Evolutionary conservation across 169 alveolate species (phyloP).

Genomic region (Plasmodium yoelii): DNA sequence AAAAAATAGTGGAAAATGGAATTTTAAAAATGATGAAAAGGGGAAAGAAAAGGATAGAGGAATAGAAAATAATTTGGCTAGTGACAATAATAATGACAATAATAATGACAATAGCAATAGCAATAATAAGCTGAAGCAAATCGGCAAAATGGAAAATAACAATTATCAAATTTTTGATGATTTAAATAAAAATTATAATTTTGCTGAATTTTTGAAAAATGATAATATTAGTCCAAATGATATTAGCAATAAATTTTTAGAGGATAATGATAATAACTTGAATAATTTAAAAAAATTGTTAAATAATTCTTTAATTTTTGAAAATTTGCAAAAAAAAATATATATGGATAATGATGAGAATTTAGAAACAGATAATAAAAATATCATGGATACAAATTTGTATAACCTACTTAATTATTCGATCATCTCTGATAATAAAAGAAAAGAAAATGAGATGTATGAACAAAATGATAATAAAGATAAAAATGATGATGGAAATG

Average conservation of each 20-base stretch:
- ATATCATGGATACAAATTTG: conserved; percentile 34
- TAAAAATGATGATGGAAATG: neutral
- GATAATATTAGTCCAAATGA: too few relatives aligned
- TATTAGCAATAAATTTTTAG: too few relatives aligned
- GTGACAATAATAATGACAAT: neutral
- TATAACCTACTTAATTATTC: conserved; percentile 28
- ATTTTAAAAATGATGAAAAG: conserved; percentile 59
- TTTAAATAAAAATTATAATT: too few relatives aligned
- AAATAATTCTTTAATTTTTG: too few relatives aligned
- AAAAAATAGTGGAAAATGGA: conserved; percentile 72
- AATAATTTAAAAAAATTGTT: too few relatives aligned
- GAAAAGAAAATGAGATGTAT: conserved; percentile 6
- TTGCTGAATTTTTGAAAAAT: too few relatives aligned
- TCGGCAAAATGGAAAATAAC: neutral
- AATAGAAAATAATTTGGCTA: neutral
- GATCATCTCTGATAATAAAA: neutral
- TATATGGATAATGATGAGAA: conserved; percentile 4
- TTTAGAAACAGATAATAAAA: conserved; percentile 28
- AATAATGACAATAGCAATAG: too few relatives aligned
- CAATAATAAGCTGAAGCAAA: neutral
- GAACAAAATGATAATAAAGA: conserved; percentile 1
- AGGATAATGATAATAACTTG: too few relatives aligned
- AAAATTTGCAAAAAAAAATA: too few relatives aligned
- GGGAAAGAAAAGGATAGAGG: conserved; percentile 2
- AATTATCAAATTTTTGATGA: neutral